Percentiles rank a stretch among this genome's conserved stretches.
Conservation (phyloP, 257 asterid genomes). For the Vinca minor region DNA sequence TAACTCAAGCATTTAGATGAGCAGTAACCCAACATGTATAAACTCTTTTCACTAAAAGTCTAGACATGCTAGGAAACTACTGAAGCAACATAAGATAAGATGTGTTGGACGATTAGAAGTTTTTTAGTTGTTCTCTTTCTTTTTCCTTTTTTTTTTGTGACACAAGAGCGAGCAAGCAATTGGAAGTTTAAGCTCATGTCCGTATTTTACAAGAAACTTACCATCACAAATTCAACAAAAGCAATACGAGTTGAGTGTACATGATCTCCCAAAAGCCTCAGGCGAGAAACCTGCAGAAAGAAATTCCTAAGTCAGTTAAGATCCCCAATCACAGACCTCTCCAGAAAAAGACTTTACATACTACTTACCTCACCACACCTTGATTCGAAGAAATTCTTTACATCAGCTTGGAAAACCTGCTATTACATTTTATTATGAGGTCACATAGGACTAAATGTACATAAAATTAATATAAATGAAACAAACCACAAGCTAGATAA, state of each 20-base stretch:
- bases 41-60: not conserved
- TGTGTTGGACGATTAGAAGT: not conserved
- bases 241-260: conserved; percentile 88
- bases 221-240: conserved; percentile 79
- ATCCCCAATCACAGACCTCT: conserved; percentile 8
- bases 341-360: not conserved
- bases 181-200: not conserved
- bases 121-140: not conserved
- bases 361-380: conserved; percentile 33
- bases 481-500: conserved; percentile 2
- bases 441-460: not conserved
- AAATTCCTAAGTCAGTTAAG: conserved; percentile 1
- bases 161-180: not conserved
- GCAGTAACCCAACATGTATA: not conserved
- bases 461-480: not conserved
- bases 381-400: conserved; percentile 73
- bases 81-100: not conserved
- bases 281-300: conserved; percentile 67
- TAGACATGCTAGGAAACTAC: not conserved
- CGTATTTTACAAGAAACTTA: conserved; percentile 21
- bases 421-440: not conserved
- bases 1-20: not conserved
- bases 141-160: not conserved
- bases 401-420: conserved; percentile 78
- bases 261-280: conserved; percentile 94